Evolutionary conservation across 1,284 basidiomycete genomes (phyloP).

Genomic region (Austropuccinia psidii): DNA sequence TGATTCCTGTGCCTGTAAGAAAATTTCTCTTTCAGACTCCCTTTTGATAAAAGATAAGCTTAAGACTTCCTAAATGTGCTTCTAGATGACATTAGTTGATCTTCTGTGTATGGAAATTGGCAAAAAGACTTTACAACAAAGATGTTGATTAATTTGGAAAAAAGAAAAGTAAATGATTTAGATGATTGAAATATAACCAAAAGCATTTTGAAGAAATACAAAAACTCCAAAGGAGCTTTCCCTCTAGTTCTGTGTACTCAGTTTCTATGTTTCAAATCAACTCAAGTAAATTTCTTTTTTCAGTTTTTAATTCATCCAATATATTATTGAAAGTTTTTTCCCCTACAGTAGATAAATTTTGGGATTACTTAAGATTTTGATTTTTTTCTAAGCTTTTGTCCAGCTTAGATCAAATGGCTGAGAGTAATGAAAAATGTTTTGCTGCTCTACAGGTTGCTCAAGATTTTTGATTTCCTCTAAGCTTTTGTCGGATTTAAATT

Average conservation of each 20-base stretch:
- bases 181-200: background rate
- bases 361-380: background rate
- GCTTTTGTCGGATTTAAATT: too few relatives aligned
- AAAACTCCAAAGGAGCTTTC: background rate
- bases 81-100: background rate
- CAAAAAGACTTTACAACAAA: background rate
- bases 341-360: background rate
- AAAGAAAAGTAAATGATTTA: background rate
- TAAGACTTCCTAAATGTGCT: background rate
- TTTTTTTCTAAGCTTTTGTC: conserved; percentile 3
- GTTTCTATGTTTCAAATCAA: conserved; percentile 19
- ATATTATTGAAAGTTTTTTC: background rate
- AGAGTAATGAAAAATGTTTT: too few relatives aligned
- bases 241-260: conserved; percentile 22
- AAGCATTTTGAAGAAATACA: background rate
- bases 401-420: background rate
- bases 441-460: too few relatives aligned
- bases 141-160: background rate
- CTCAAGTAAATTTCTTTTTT: conserved; percentile 22
- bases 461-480: too few relatives aligned
- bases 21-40: conserved; percentile 10
- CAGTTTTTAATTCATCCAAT: background rate
- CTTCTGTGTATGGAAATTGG: conserved; percentile 1
- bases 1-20: conserved; percentile 14
- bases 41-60: background rate